Conservation (phyloP, 2,329 filamentous ascomycete species). For the Pyrenophora seminiperda region DNA sequence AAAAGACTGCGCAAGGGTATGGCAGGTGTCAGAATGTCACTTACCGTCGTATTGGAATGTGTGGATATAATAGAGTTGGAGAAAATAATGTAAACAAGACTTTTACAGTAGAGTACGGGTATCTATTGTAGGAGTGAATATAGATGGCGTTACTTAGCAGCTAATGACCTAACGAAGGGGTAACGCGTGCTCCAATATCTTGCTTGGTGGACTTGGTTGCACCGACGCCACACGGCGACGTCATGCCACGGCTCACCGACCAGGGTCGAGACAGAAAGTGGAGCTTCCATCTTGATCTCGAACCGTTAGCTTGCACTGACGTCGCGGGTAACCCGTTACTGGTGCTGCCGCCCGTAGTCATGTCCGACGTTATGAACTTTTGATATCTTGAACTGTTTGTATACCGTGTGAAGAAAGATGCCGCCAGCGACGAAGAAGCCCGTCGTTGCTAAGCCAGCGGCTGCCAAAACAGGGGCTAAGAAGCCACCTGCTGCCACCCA, state of each 20-base stretch:
- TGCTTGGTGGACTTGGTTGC: slow-evolving; percentile 25
- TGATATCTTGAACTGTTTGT: slow-evolving; percentile 4
- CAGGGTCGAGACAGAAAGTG: slow-evolving; percentile 32
- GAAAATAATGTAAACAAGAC: neutral
- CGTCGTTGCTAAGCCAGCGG: slow-evolving; percentile 5
- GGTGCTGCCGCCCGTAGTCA: neutral
- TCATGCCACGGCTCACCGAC: slow-evolving; percentile 34
- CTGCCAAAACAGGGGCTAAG: slow-evolving; percentile 1
- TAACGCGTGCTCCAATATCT: slow-evolving; percentile 27
- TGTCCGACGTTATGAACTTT: slow-evolving; percentile 13
- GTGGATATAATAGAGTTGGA: neutral
- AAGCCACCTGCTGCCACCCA: slow-evolving; percentile 5
- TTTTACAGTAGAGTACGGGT: neutral
- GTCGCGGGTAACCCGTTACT: slow-evolving; percentile 21
- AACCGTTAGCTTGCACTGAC: slow-evolving; percentile 25
- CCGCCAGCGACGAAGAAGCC: slow-evolving; percentile 36
- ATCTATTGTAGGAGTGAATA: slow-evolving; percentile 5
- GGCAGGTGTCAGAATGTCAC: slow-evolving; percentile 10
- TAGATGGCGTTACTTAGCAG: slow-evolving; percentile 6
- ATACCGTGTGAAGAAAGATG: slow-evolving; percentile 14
- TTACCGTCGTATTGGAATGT: slow-evolving; percentile 16
- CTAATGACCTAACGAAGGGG: slow-evolving; percentile 18
- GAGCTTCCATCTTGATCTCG: slow-evolving; percentile 33
- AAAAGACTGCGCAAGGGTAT: slow-evolving; percentile 6
- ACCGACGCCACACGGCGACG: slow-evolving; percentile 43